Base-by-base conservation (phyloP, 192 early-diverging fungal genomes). In the Coemansia aciculifera region DNA sequence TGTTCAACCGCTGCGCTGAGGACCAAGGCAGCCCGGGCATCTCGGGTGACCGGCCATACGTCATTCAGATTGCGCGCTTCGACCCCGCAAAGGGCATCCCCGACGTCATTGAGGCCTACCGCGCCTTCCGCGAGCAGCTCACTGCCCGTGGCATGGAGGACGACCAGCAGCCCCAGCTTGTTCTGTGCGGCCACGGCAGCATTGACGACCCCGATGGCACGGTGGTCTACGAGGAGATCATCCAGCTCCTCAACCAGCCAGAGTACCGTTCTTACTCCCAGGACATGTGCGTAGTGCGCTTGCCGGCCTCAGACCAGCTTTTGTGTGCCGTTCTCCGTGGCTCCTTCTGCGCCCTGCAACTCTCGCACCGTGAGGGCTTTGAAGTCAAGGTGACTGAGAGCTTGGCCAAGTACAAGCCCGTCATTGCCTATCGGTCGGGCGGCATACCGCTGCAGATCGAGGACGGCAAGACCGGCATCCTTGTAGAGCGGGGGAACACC, bases 331-430 rank as follows among this genome's bases (percentile, higher is more conserved):
- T 93, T n/a, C 62, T 93, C 52, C 81, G 90, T 21, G 87, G 89
- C 34, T 88, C 91, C 1, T 80, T 87, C 73, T 86, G 91, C 43
- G 88, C 90, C 8, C 72, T 92, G 59, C 93, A 94, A 74, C 79
- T 93, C 5, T 91, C 90, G 8, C 89, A 89, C 60, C 86, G 90
- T 51, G 92, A 93, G 85, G 92, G 92, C 37, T 93, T 93, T 61
- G 92, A 93, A 77, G 87, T 93, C 84, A 94, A 92, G 76, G 90
- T 93, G 39, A 94, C 90, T 13, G 92, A 94, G 68, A 83, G 89
- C 12, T 72, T 90, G 54, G 72, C 79, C 19, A 92, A 92, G 74
- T 87, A 84, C 77, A 85, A 84, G 85, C 89, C 71, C 74, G 92
- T 89, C 19, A 75, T 89, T 67, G 88, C 85, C n/a, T 87, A 85